Evolutionary conservation across 768 basidiomycete species (phyloP).

Genomic region (Auricularia cornea): DNA sequence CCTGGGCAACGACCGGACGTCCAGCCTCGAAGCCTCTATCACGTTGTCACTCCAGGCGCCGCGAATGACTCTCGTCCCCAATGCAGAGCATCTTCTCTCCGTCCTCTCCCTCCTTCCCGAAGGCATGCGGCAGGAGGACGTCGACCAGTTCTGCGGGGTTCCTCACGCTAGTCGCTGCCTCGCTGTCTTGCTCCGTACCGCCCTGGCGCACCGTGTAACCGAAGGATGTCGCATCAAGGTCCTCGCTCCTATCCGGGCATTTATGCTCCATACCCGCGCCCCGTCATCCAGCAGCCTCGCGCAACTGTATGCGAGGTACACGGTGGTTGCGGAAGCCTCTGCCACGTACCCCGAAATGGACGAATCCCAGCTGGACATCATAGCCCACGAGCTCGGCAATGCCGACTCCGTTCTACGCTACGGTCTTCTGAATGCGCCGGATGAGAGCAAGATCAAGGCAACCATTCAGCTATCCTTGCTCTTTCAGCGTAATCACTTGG

Average conservation of each 20-base stretch:
- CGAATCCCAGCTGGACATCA: not conserved
- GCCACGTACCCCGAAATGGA: not conserved
- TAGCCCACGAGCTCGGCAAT: not conserved
- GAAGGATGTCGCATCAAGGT: not conserved
- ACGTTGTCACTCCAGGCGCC: conserved; percentile 15
- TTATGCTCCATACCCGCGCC: not conserved
- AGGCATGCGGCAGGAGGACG: conserved; percentile 12
- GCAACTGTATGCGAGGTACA: not conserved
- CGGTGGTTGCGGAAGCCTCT: not conserved
- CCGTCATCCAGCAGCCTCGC: not conserved
- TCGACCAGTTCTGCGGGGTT: conserved; percentile 8
- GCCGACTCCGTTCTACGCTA: not conserved
- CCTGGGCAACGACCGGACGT: conserved; percentile 3
- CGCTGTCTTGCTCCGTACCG: conserved; percentile 12
- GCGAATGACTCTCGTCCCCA: conserved; percentile 12
- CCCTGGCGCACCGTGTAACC: conserved; percentile 13
- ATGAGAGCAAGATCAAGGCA: not conserved
- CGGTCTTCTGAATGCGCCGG: not conserved
- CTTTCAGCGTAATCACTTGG: not conserved
- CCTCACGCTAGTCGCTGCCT: conserved; percentile 3
- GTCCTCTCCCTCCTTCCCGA: conserved; percentile 20
- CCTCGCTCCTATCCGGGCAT: not conserved
- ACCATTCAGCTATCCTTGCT: not conserved
- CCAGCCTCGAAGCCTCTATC: conserved; percentile 16
- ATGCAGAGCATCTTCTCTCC: conserved; percentile 15